These are phyloP conservation scores for Russula abietina DNA, from an alignment of 768 basidiomycete species.

Conservation along the genomic window DNA sequence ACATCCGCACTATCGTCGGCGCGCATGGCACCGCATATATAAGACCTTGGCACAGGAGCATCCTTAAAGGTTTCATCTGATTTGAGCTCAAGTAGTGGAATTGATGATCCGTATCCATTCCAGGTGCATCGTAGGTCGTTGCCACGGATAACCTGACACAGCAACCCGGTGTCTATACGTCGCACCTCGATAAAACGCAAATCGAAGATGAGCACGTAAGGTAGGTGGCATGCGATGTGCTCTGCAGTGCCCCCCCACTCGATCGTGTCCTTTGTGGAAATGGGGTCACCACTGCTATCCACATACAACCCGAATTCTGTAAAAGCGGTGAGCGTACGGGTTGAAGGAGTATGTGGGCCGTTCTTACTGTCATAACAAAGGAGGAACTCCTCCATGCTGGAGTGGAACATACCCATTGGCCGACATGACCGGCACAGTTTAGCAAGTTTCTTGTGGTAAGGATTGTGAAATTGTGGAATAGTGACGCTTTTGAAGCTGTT, in stretches of 20 bases:
- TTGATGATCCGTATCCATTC: constrained; percentile 63
- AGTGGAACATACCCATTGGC: constrained; percentile 87
- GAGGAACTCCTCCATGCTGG: constrained; percentile 80
- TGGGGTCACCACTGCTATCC: constrained; percentile 85
- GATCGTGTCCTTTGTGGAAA: constrained; percentile 62
- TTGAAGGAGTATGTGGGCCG: not conserved
- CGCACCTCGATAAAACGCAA: constrained; percentile 87
- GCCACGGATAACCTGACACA: constrained; percentile 78
- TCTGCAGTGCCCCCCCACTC: constrained; percentile 96
- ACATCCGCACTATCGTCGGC: constrained; percentile 35
- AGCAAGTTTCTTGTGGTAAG: constrained; percentile 57
- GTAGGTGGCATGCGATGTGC: constrained; percentile 81
- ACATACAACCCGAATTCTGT: constrained; percentile 90
- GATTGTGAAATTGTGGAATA: constrained; percentile 77
- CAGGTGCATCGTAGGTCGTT: constrained; percentile 81
- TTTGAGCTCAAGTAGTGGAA: constrained; percentile 33
- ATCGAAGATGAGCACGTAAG: constrained; percentile 84
- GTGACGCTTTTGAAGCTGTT: constrained; percentile 79
- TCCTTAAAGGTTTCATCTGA: constrained; percentile 41
- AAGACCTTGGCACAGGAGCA: constrained; percentile 63
- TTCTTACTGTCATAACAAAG: constrained; percentile 78
- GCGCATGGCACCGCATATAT: constrained; percentile 84
- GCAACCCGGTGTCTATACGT: constrained; percentile 70
- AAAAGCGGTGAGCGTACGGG: constrained; percentile 13
- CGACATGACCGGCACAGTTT: constrained; percentile 76